A percentile compares a stretch with the other conserved stretches of the same genome.
Conservation (phyloP, 78 protist species). For the Neovahlkampfia damariscottae region DNA sequence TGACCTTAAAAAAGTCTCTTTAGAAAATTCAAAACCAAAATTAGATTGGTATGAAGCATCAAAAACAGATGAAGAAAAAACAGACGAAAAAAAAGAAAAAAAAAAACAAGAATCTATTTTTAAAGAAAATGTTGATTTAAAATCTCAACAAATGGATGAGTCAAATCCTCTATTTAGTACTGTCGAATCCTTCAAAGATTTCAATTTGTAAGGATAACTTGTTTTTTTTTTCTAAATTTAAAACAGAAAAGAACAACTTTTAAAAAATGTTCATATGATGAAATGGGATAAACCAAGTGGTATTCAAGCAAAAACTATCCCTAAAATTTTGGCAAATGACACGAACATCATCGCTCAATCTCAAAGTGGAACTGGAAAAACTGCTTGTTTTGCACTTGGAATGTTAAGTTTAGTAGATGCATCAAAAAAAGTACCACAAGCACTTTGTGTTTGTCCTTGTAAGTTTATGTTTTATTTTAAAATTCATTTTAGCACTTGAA, state of each 20-base stretch:
- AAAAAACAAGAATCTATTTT: background rate
- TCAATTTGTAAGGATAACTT: background rate
- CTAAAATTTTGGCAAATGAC: background rate
- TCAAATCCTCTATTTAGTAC: background rate
- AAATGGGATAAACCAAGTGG: background rate
- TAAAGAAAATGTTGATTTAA: background rate
- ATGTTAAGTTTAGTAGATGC: background rate
- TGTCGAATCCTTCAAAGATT: background rate
- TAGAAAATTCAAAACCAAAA: too few relatives aligned
- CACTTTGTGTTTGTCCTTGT: background rate
- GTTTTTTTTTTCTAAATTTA: background rate
- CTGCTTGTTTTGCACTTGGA: background rate
- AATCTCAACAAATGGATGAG: background rate
- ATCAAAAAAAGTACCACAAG: background rate
- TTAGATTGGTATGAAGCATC: too few relatives aligned
- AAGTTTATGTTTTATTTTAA: too few relatives aligned
- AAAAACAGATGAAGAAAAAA: background rate
- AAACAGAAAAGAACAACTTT: background rate
- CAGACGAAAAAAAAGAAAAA: background rate
- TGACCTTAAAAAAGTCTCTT: too few relatives aligned
- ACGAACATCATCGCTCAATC: conserved; percentile 7
- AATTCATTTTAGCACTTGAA: too few relatives aligned
- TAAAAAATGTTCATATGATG: too few relatives aligned
- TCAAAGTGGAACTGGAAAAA: conserved; percentile 6
- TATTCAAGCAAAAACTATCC: background rate